These are phyloP conservation scores for Microbotryum saponariae DNA, from an alignment of 1,284 basidiomycete species.

Conservation along the genomic window DNA sequence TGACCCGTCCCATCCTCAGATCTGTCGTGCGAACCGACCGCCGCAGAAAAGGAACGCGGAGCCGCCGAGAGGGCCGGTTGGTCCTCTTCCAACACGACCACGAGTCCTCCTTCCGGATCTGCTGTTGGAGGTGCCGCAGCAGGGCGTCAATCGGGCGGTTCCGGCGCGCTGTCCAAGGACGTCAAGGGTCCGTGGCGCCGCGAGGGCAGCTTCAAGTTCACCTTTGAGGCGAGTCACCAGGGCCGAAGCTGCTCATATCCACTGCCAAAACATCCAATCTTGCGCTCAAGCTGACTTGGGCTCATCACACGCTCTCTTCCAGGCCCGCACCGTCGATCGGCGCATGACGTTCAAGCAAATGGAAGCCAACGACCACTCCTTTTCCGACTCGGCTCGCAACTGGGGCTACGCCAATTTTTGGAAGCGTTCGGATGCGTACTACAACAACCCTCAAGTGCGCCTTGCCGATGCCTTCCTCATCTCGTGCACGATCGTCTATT, in stretches of 20 bases:
- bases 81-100: not conserved
- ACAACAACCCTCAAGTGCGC: constrained; percentile 29
- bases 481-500: constrained; percentile 41
- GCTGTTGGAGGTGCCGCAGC: not conserved
- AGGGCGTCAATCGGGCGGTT: not conserved
- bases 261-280: not conserved
- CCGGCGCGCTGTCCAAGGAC: constrained; percentile 8
- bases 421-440: constrained; percentile 38
- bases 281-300: not conserved
- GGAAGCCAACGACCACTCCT: constrained; percentile 43
- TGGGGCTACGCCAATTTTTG: constrained; percentile 38
- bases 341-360: constrained; percentile 35
- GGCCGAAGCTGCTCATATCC: not conserved
- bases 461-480: constrained; percentile 41
- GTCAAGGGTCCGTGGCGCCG: constrained; percentile 33
- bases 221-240: constrained; percentile 31
- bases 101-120: not conserved
- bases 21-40: constrained; percentile 38
- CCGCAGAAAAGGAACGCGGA: constrained; percentile 35
- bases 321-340: constrained; percentile 29
- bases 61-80: constrained; percentile 12
- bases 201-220: constrained; percentile 37
- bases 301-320: not conserved
- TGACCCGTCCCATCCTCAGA: not conserved
- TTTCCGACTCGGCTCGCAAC: constrained; percentile 40